These are phyloP conservation scores for Trichoderma sp. DNA, from an alignment of 2,329 filamentous ascomycete genomes.

Conservation along the genomic window DNA sequence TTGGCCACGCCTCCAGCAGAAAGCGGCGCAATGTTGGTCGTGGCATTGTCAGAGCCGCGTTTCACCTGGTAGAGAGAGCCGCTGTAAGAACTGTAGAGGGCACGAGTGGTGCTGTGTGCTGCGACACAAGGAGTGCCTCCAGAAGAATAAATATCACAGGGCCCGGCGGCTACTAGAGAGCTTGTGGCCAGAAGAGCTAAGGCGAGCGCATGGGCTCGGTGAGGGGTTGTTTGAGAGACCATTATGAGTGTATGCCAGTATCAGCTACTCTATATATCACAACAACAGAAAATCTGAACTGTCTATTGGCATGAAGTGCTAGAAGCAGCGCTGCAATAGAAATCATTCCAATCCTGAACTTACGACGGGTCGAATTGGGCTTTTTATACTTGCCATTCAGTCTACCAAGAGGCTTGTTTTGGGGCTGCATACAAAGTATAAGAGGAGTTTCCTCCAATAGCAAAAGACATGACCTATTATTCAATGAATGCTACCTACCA, in stretches of 20 bases:
- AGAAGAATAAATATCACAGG: constrained; percentile 10
- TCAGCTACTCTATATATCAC: neutral
- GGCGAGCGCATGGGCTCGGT: neutral
- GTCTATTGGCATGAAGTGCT: neutral
- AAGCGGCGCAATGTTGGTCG: neutral
- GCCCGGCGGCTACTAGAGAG: neutral
- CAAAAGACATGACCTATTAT: neutral
- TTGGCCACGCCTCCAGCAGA: constrained; percentile 13
- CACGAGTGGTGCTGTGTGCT: constrained; percentile 16
- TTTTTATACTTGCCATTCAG: neutral
- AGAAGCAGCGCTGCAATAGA: neutral
- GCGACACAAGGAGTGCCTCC: constrained; percentile 15
- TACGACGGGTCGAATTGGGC: neutral
- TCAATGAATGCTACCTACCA: neutral
- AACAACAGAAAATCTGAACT: neutral
- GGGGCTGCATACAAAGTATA: neutral
- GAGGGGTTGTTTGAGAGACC: neutral
- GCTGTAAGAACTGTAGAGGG: neutral
- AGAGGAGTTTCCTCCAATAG: neutral
- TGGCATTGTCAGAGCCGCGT: constrained; percentile 13
- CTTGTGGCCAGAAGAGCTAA: neutral
- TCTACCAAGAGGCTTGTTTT: neutral
- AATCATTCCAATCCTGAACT: neutral
- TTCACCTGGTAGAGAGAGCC: constrained; percentile 10
- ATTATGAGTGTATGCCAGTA: neutral